Conservation (phyloP, 2,329 filamentous ascomycete species). For the Pseudocercospora fuligena region DNA sequence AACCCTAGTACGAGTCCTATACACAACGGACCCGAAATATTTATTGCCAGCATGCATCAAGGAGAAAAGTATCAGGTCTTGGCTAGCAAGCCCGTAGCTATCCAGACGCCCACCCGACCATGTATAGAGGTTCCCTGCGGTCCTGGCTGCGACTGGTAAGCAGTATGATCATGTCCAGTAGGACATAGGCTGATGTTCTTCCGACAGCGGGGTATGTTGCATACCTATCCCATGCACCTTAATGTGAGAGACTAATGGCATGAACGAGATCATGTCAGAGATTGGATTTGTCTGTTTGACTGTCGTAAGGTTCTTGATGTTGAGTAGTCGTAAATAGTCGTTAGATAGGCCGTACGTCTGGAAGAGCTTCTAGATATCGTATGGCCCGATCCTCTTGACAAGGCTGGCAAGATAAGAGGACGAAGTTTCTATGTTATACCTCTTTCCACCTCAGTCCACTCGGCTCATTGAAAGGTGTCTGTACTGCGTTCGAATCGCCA, state of each 20-base stretch:
- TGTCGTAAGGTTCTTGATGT: background rate
- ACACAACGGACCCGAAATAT: background rate
- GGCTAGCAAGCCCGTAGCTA: constrained; percentile 27
- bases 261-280: background rate
- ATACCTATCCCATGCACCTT: constrained; percentile 30
- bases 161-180: background rate
- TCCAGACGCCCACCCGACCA: constrained; percentile 27
- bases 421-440: constrained; percentile 35
- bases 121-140: constrained; percentile 36
- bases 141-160: constrained; percentile 31
- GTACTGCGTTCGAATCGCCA: constrained; percentile 77
- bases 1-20: background rate
- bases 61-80: background rate
- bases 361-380: background rate
- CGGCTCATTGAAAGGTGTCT: constrained; percentile 49
- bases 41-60: background rate
- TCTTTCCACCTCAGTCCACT: constrained; percentile 41
- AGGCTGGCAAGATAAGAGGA: background rate
- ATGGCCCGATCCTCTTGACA: background rate
- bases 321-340: background rate
- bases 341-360: background rate
- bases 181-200: constrained; percentile 14
- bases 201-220: constrained; percentile 33
- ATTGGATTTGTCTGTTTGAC: background rate
- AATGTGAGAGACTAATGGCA: background rate